Base-by-base conservation (phyloP, 257 asterid species). In the Jacaranda mimosifolia region DNA sequence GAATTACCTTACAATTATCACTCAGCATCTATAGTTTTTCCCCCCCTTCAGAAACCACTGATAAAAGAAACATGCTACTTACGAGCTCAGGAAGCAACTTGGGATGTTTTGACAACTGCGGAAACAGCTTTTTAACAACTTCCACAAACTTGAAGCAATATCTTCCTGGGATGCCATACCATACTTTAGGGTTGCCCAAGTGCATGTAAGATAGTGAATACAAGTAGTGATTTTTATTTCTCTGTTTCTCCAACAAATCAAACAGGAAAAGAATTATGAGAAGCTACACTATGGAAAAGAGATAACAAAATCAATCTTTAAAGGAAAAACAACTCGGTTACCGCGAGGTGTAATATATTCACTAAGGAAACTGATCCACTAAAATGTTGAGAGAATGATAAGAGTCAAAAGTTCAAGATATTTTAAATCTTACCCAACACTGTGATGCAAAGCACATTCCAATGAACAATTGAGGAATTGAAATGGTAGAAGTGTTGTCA, bases 381-480 rank as follows among this genome's bases (percentile, higher is more conserved):
- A 64, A 72, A 32, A 55, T 56, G 66, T 18, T 21, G 48, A 48
- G 60, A 57, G 67, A 19, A 49, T 11, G 71, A 55, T 43, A 48
- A 69, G 40, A 63, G 35, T 42, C 18, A 51, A 39, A 17, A 15
- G 13, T 43, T 60, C 60, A 53, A 63, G 49, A 68, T 1, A 74
- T 58, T 70, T 12, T 68, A 70, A 60, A 79, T 65, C 93, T 82
- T 87, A 95, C 99, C 99, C 99, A 95, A 55, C 84, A 85, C 67
- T 71, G 85, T 7, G 99, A 89, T 63, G 97, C 85, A 77, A 95
- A 91, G 89, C 99, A 93, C 97, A 90, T 91, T 71, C 96, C 99
- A 43, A 92, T 11, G 76, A 60, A 87, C 74, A 86, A 82, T 55
- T 82, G 90, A 66, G 98, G 96, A 78, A 65, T 70, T 43, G 84